Percentiles rank a stretch among this genome's conserved stretches.
Evolutionary conservation across 1,139 yeast species (phyloP).

Genomic region (Blastobotrys indianensis): DNA sequence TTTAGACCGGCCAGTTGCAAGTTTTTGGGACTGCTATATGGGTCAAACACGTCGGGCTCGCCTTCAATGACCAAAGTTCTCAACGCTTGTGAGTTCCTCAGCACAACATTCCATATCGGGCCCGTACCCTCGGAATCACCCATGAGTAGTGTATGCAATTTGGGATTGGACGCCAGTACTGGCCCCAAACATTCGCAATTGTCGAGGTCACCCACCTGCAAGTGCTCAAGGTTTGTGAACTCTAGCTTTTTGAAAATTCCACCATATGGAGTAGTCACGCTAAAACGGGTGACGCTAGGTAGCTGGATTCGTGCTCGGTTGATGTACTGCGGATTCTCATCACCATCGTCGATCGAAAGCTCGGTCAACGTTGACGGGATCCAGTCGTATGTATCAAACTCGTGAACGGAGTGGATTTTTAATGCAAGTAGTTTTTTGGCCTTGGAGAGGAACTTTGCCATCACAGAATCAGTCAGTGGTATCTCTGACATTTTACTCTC

Average conservation of each 20-base stretch:
- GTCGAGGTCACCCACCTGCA: conserved; percentile 11
- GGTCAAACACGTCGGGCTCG: conserved; percentile 10
- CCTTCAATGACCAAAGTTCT: conserved; percentile 10
- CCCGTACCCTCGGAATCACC: conserved; percentile 11
- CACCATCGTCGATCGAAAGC: conserved; percentile 9
- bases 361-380: conserved; percentile 1
- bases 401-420: conserved; percentile 8
- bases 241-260: conserved; percentile 9
- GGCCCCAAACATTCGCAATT: conserved; percentile 8
- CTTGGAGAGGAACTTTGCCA: conserved; percentile 2
- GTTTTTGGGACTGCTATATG: background rate
- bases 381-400: conserved; percentile 9
- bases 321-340: conserved; percentile 9
- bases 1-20: background rate
- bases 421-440: background rate
- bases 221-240: conserved; percentile 4
- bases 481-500: conserved; percentile 6
- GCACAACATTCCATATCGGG: conserved; percentile 8
- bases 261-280: conserved; percentile 11
- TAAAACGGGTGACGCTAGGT: conserved; percentile 5
- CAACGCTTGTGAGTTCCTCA: conserved; percentile 4
- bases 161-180: conserved; percentile 2
- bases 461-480: conserved; percentile 5
- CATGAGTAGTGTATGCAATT: conserved; percentile 3
- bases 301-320: conserved; percentile 4